Conservation (phyloP, 805 yeast species). For the Cyberlindnera maclurae region DNA sequence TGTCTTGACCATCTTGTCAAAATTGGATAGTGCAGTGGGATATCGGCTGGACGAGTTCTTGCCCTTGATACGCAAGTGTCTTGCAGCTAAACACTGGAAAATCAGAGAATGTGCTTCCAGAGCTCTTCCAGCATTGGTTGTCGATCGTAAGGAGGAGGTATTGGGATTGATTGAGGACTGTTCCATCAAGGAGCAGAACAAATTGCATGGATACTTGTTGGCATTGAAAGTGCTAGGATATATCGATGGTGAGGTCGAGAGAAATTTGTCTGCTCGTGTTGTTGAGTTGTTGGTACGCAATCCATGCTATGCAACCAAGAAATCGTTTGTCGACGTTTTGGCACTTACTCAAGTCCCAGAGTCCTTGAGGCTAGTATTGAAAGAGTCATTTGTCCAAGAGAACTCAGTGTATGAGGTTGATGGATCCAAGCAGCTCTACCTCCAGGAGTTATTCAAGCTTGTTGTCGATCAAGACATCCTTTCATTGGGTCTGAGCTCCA, state of each 20-base stretch:
- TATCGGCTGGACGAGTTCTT: conserved; percentile 47
- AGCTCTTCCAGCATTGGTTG: conserved; percentile 48
- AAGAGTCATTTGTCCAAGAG: conserved; percentile 30
- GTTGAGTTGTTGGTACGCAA: conserved; percentile 17
- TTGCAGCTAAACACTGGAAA: conserved; percentile 64
- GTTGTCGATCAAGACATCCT: conserved; percentile 24
- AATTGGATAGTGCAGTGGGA: conserved; percentile 56
- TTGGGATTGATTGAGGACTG: conserved; percentile 19
- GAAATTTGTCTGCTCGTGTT: conserved; percentile 4
- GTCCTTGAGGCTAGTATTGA: conserved; percentile 21
- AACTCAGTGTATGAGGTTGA: conserved; percentile 25
- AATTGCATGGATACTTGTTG: conserved; percentile 52
- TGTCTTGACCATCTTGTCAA: conserved; percentile 61
- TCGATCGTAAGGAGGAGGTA: conserved; percentile 26
- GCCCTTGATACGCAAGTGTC: conserved; percentile 38
- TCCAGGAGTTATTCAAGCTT: conserved; percentile 27
- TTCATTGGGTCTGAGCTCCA: conserved; percentile 30
- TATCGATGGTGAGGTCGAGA: conserved; percentile 5
- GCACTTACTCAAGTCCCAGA: conserved; percentile 1
- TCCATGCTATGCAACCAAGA: conserved; percentile 28
- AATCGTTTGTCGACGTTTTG: conserved; percentile 25
- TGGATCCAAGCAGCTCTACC: conserved; percentile 45
- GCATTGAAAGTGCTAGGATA: conserved; percentile 35
- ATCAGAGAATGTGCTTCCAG: conserved; percentile 83
- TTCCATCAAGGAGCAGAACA: conserved; percentile 31